Conservation (phyloP, 345 rosid genomes). For the Cardamine resedifolia region DNA sequence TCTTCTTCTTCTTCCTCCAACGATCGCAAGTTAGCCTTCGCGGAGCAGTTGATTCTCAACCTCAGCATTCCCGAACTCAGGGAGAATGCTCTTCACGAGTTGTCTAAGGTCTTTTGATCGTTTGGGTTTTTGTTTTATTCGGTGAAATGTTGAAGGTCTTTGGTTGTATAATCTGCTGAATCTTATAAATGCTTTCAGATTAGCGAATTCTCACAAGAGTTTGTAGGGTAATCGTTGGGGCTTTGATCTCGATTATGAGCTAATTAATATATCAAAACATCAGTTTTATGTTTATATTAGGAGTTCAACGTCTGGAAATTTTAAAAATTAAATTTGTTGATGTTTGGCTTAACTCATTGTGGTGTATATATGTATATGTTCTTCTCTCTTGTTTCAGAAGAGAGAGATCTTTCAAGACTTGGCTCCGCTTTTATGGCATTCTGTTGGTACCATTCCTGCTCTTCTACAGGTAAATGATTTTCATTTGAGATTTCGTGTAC, state of each 20-base stretch:
- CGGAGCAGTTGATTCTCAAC: slow-evolving; percentile 78
- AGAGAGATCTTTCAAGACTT: slow-evolving; percentile 38
- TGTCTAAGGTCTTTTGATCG: slow-evolving; percentile 53
- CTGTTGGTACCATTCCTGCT: slow-evolving; percentile 41
- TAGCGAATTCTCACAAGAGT: not conserved
- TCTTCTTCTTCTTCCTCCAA: slow-evolving; percentile 40
- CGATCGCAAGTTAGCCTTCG: slow-evolving; percentile 62
- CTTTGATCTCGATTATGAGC: not conserved
- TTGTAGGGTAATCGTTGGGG: not conserved
- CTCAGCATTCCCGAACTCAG: slow-evolving; percentile 74
- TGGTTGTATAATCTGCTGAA: not conserved
- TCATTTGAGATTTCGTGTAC: slow-evolving; percentile 13
- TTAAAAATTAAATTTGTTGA: not conserved
- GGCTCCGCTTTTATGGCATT: slow-evolving; percentile 58
- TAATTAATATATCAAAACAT: not conserved
- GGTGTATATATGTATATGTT: not conserved
- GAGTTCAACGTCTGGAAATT: not conserved
- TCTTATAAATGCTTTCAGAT: slow-evolving; percentile 1
- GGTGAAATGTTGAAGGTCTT: not conserved
- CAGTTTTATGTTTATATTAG: not conserved
- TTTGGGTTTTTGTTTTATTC: slow-evolving; percentile 4
- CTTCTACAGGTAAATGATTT: slow-evolving; percentile 44
- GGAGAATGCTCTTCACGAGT: slow-evolving; percentile 68
- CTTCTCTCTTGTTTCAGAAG: slow-evolving; percentile 29
- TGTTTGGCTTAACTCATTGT: not conserved